Percentiles rank a stretch among this genome's conserved stretches.
These are phyloP conservation scores for Pachysolen tannophilus DNA, from an alignment of 805 yeast genomes.

Conservation along the genomic window DNA sequence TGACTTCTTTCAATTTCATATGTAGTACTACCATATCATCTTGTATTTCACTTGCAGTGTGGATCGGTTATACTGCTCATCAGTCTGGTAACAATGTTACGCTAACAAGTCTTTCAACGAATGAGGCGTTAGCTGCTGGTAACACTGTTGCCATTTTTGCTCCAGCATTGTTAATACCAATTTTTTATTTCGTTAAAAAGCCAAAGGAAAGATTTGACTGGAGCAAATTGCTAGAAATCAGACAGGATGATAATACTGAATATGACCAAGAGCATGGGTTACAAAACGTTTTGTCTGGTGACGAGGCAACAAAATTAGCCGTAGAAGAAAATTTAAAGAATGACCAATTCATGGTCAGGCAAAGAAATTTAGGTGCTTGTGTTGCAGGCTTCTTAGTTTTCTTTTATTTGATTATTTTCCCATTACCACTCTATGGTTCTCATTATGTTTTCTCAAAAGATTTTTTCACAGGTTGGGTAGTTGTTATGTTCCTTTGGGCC, in stretches of 20 bases:
- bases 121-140: conserved; percentile 48
- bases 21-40: conserved; percentile 40
- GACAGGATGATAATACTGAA: conserved; percentile 31
- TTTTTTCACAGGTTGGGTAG: conserved; percentile 30
- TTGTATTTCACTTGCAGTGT: conserved; percentile 34
- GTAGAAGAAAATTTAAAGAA: conserved; percentile 15
- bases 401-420: conserved; percentile 23
- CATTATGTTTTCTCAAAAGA: conserved; percentile 26
- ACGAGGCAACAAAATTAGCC: conserved; percentile 20
- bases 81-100: conserved; percentile 17
- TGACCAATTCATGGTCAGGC: conserved; percentile 17
- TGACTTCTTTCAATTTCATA: conserved; percentile 37
- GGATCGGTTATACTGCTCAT: conserved; percentile 28
- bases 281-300: conserved; percentile 18
- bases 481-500: conserved; percentile 30
- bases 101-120: conserved; percentile 33
- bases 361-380: conserved; percentile 20
- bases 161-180: conserved; percentile 37
- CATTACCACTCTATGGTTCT: conserved; percentile 34
- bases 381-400: conserved; percentile 19
- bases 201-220: conserved; percentile 45
- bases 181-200: conserved; percentile 34
- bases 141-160: conserved; percentile 46
- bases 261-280: conserved; percentile 24
- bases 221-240: conserved; percentile 35